Conservation (phyloP, 139 green algal genomes). For the Zygnema cylindricum region DNA sequence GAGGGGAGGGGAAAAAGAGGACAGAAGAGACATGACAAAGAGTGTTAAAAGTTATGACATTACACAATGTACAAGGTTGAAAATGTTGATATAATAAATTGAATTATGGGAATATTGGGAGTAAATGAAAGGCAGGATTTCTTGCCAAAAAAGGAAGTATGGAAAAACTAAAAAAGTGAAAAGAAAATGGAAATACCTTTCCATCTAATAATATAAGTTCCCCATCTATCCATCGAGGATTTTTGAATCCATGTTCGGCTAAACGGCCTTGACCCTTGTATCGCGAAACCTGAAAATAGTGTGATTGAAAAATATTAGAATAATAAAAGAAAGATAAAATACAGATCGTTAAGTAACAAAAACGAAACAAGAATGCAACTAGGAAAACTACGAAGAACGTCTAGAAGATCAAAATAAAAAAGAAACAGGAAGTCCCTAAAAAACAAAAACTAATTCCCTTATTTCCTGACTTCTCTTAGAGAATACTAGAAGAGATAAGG, state of each 20-base stretch:
- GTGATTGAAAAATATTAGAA: slow-evolving; percentile 13
- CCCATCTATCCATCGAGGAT: slow-evolving; percentile 86
- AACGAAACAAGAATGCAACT: not conserved
- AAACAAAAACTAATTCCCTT: too few relatives aligned
- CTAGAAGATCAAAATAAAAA: not conserved
- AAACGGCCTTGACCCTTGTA: slow-evolving; percentile 87
- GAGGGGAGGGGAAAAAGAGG: too few relatives aligned
- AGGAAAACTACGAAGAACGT: not conserved
- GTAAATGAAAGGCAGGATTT: not conserved
- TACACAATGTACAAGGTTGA: too few relatives aligned
- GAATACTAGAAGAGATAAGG: too few relatives aligned
- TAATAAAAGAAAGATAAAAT: slow-evolving; percentile 25
- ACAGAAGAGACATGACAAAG: too few relatives aligned
- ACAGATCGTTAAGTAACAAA: slow-evolving; percentile 17
- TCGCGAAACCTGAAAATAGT: slow-evolving; percentile 51
- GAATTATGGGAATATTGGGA: not conserved
- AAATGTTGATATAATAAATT: too few relatives aligned
- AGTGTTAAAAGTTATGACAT: too few relatives aligned
- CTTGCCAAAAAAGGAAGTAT: not conserved
- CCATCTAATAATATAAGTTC: slow-evolving; percentile 85
- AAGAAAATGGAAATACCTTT: slow-evolving; percentile 19
- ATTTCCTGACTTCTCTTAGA: too few relatives aligned
- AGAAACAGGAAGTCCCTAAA: too few relatives aligned
- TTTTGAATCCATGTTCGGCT: slow-evolving; percentile 73
- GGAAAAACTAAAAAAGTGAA: too few relatives aligned